phyloP scores from a whole-genome alignment of 2,329 filamentous ascomycete genomes.

The Ascochyta fabae region DNA sequence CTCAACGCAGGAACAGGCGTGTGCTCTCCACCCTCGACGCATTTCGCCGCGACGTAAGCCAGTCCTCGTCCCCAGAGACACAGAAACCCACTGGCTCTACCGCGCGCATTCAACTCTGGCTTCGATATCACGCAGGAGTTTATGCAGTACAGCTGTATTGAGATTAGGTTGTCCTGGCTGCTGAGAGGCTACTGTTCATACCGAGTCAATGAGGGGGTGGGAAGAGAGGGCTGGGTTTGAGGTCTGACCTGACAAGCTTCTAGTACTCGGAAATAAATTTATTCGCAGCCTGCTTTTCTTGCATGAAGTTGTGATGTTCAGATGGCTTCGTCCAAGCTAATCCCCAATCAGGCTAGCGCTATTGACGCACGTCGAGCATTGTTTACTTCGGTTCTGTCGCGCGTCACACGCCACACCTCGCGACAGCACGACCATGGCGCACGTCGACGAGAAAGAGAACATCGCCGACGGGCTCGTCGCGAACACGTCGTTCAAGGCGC shows the following conservation, averaged over 20 bases:
- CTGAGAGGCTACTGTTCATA: conserved; percentile 45
- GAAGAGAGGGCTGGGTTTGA: conserved; percentile 45
- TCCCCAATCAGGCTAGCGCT: background rate
- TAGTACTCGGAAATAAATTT: too few relatives aligned
- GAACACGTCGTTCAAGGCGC: conserved; percentile 32
- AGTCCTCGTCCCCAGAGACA: background rate
- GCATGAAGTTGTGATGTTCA: too few relatives aligned
- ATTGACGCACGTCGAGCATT: conserved; percentile 10
- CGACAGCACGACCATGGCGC: conserved; percentile 38
- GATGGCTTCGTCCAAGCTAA: background rate
- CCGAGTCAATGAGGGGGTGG: conserved; percentile 44
- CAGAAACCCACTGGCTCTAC: conserved; percentile 23
- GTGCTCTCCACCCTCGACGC: conserved; percentile 44
- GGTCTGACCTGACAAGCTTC: background rate
- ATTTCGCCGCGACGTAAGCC: conserved; percentile 5
- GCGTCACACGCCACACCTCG: conserved; percentile 19
- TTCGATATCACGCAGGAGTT: conserved; percentile 44
- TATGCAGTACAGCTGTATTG: conserved; percentile 41
- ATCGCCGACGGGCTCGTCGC: conserved; percentile 50
- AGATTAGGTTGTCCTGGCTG: conserved; percentile 40
- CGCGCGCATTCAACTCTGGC: conserved; percentile 29
- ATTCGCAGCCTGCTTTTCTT: conserved; percentile 5
- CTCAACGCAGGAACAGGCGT: conserved; percentile 52
- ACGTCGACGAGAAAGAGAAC: conserved; percentile 74
- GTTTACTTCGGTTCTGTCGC: conserved; percentile 21